Evolutionary conservation across 176 grass and related monocot genomes (phyloP), one percentile per base, ranked within the genome.

Genomic region (Carex myosuroides): DNA sequence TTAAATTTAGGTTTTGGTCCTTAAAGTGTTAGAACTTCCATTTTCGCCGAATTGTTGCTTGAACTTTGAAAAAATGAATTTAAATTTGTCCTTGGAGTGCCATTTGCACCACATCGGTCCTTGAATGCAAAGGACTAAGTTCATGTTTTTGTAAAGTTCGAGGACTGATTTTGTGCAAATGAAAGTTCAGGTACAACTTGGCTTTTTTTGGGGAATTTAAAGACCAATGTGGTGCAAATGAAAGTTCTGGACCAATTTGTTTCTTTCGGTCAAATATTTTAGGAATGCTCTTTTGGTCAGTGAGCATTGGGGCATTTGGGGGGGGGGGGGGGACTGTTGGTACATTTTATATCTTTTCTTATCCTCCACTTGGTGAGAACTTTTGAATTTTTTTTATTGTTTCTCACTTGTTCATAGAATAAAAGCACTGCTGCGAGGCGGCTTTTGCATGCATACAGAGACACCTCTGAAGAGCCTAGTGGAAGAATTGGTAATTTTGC

Each of bases 341-440:
- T 10, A 2, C 46, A 50, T 11, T 50, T 64, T 64, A 64, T 64
- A 64, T 14, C 29, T 13, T 64, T 64, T 10, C 21, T 24, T 39
- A 68, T 33, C 66, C 66, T n/a, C 66, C 13, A 41, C 11, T 76
- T 55, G 20, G 72, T 76, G 14, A 29, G 20, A 16, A 6, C 48
- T 76, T 54, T 76, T 22, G 10, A 29, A 29, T 56, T 42, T 16
- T 70, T 76, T 14, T 24, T 75, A 7, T 85, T 74, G 33, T 79
- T 64, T 64, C 22, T 85, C 37, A 14, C 13, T 85, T 85, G 64
- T 13, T 79, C 30, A 79, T 77, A 79, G 84, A 79, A 85, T 54
- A 50, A 64, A 85, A 65, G 60, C 21, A 65, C 22, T 11, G 84
- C 60, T 75, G 32, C 53, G 72, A 78, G 65, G 54, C 35, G 42